Base-by-base conservation (phyloP, 2,329 filamentous ascomycete genomes). In the Venturia pyrina region DNA sequence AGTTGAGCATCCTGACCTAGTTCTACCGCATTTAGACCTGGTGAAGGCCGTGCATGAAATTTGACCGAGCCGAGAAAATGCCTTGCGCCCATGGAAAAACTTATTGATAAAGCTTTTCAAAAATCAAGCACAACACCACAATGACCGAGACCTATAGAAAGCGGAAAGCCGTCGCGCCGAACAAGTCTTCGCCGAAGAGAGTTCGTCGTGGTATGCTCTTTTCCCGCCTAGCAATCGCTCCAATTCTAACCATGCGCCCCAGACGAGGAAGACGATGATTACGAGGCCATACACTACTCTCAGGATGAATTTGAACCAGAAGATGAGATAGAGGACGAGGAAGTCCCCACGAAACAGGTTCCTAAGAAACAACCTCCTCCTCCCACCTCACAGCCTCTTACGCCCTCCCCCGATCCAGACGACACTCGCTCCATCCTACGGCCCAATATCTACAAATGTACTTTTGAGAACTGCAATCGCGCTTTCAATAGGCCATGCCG, bases 401-500 rank as follows among this genome's bases (percentile, higher is more conserved):
- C 32, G 13, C 46, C 48, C 56, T 40, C 21, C 10, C 37, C 10
- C 44, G 19, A 19, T 46, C 63, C 37, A 41, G 32, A 65, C 48
- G 24, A 59, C 7, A 44, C 13, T 63, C 50, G 40, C 15, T 56
- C 28, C 44, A 85, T 82, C 66, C 86, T 85, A 68, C 53, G 90
- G 85, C 73, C 81, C 67, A 96, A 96, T 79, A 92, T 86, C 5
- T 87, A 92, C 69, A 79, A 81, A 65, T 97, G 93, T 77, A 86
- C 88, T 0, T 88, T 86, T 74, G 83, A 87, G 13, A 85, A 82
- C 69, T 98, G 93, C 74, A 78, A 80, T 66, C 96, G 96, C 78
- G 87, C 88, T 7, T 98, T 95, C 80, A 96, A 96, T 75, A 87
- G 93, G 3, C 92, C 91, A 0, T 89, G 89, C 43, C 86, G 91